Percentiles rank a stretch among this genome's conserved stretches.
Conservation (phyloP, 1,284 basidiomycete species). For the Xanthoconium separans region DNA sequence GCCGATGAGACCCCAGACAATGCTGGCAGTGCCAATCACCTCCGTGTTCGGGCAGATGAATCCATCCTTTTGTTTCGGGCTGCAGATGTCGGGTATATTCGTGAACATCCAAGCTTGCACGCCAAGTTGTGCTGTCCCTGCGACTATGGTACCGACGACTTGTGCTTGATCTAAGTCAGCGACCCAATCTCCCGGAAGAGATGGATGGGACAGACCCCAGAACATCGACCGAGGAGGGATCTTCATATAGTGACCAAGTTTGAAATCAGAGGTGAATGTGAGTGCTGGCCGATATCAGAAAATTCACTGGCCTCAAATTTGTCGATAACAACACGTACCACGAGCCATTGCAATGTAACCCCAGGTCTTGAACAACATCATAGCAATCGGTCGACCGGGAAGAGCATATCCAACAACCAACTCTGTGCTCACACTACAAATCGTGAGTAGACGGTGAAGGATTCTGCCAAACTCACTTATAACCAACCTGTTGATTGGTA, state of each 20-base stretch:
- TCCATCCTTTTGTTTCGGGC: constrained; percentile 22
- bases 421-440: constrained; percentile 41
- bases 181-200: neutral
- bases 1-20: constrained; percentile 46
- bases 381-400: constrained; percentile 44
- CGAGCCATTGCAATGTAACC: constrained; percentile 39
- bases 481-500: constrained; percentile 49
- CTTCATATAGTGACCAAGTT: constrained; percentile 43
- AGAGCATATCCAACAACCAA: constrained; percentile 45
- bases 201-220: constrained; percentile 22
- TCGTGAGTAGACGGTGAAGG: neutral
- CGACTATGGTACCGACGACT: constrained; percentile 42
- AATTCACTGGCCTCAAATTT: neutral
- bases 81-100: constrained; percentile 31
- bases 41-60: constrained; percentile 41
- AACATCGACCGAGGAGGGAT: constrained; percentile 43
- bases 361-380: constrained; percentile 49
- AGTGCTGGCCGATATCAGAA: constrained; percentile 27
- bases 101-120: constrained; percentile 46
- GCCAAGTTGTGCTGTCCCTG: constrained; percentile 40
- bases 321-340: constrained; percentile 17
- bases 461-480: constrained; percentile 32
- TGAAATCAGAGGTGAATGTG: constrained; percentile 41
- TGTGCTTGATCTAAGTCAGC: constrained; percentile 30
- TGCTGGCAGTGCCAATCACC: constrained; percentile 39